phyloP scores from a whole-genome alignment of 371 early-diverging fungal genomes.

The Apophysomyces trapeziformis region DNA sequence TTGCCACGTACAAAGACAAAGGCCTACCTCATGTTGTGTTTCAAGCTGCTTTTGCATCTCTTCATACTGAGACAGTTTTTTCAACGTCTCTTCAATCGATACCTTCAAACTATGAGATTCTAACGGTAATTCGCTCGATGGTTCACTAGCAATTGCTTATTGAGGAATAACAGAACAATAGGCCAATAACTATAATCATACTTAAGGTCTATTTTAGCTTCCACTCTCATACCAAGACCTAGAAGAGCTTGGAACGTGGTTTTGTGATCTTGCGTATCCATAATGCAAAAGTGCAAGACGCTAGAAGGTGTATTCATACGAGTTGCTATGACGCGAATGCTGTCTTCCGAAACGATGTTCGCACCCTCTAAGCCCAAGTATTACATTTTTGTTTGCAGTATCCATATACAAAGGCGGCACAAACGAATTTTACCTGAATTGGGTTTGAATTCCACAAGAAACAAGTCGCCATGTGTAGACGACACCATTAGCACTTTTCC shows the following conservation, averaged over 20 bases:
- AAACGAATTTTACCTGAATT: neutral
- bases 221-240: neutral
- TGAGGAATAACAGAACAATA: neutral
- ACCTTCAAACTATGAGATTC: neutral
- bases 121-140: neutral
- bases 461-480: neutral
- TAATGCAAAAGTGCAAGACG: neutral
- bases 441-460: neutral
- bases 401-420: neutral
- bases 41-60: neutral
- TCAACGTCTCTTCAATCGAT: neutral
- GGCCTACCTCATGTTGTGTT: neutral
- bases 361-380: neutral
- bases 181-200: neutral
- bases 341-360: neutral
- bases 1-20: neutral
- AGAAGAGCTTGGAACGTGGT: neutral
- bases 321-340: neutral
- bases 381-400: neutral
- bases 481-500: neutral
- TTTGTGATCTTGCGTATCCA: neutral
- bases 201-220: neutral
- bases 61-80: neutral
- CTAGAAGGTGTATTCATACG: neutral
- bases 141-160: neutral